Base-by-base conservation (phyloP, 2,329 filamentous ascomycete species). In the Curvularia spicifera region DNA sequence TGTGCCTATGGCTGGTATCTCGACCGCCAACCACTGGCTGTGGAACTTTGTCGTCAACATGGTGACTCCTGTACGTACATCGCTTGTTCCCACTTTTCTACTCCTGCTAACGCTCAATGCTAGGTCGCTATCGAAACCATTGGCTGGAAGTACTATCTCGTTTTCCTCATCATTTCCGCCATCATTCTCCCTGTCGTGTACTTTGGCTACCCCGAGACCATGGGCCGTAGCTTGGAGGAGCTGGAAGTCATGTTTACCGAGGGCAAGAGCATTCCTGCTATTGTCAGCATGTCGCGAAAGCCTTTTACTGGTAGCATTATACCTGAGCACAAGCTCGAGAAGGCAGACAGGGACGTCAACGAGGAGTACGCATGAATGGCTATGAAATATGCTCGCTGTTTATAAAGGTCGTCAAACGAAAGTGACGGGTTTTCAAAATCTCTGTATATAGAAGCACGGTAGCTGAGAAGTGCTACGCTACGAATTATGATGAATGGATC, bases 1-100 rank as follows among this genome's bases (percentile, higher is more conserved):
- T 20, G 82, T 84, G 58, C 79, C 82, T 20, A 85, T 87, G 80
- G 81, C 82, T 1, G 81, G 82, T 33, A 82, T 87, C 40, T 83
- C 82, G 0, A 86, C 84, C 0, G 84, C 81, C 15, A 57, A 51
- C 20, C 80, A 82, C 60, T 84, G 82, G 82, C 76, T 83, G 22
- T 82, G 79, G 79, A 70, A 71, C 43, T 70, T 70, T 31, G 66
- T 73, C 1, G 59, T 74, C 26, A 69, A 67, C 26, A 69, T 69
- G 69, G 66, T 63, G 1, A 68, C 70, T 8, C 68, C 71, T 0
- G 77, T 48, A 48, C 10, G 46, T 48, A 26, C 13, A 48, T 5
- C 1, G 3, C 10, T 26, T 48, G 18, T 31, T 22, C 8, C 18
- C 6, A 9, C 6, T 24, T n/a, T 15, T 15, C 20, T 24, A 28